Evolutionary conservation across 2,329 filamentous ascomycete species (phyloP).

Genomic region (Neonectria magnoliae): DNA sequence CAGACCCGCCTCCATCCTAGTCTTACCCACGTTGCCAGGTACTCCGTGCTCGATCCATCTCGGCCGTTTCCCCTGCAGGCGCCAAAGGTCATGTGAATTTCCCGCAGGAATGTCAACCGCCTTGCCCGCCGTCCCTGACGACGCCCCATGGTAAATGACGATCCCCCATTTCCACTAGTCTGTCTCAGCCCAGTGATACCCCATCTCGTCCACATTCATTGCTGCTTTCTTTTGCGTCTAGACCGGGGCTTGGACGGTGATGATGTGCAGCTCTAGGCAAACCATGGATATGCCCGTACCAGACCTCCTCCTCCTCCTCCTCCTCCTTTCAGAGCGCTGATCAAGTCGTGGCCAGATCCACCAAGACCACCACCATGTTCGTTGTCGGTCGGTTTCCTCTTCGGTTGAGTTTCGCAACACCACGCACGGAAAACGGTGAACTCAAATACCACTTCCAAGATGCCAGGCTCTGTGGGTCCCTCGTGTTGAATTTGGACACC

Average conservation of each 20-base stretch:
- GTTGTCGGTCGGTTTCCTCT: not conserved
- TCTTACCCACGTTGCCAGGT: conserved; percentile 19
- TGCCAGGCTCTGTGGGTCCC: conserved; percentile 5
- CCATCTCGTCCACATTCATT: not conserved
- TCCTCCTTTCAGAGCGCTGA: not conserved
- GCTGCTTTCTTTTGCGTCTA: not conserved
- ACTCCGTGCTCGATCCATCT: conserved; percentile 14
- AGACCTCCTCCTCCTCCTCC: not conserved
- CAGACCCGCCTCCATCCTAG: conserved; percentile 12
- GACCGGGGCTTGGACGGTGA: not conserved
- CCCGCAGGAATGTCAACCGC: conserved; percentile 10
- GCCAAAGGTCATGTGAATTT: conserved; percentile 38
- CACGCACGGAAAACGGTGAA: not conserved
- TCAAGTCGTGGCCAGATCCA: not conserved
- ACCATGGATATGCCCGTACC: not conserved
- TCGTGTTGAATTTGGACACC: not conserved
- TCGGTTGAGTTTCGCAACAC: not conserved
- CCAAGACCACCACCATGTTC: not conserved
- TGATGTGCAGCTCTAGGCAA: not conserved
- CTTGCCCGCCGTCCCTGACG: not conserved
- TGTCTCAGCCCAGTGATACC: conserved; percentile 1
- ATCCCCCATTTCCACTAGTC: not conserved
- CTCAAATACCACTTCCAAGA: not conserved
- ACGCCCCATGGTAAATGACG: not conserved
- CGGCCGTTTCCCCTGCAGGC: conserved; percentile 35